These are phyloP conservation scores for Sordariomycetes sp. DNA, from an alignment of 2,329 filamentous ascomycete genomes.

Conservation along the genomic window DNA sequence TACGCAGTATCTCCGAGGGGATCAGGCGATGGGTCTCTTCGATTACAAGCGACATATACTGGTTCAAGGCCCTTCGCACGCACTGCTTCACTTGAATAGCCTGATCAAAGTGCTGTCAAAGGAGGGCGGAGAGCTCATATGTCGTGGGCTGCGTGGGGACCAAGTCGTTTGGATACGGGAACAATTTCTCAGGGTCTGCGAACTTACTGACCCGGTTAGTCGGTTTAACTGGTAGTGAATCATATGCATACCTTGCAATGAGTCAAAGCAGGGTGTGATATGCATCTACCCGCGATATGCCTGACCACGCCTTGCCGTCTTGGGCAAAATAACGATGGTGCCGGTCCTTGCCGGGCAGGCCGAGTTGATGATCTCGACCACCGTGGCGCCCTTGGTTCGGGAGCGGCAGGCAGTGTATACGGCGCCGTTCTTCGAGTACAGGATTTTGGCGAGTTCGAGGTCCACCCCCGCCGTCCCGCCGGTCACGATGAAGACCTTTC, in stretches of 20 bases:
- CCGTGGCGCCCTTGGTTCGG: conserved; percentile 23
- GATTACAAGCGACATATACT: conserved; percentile 9
- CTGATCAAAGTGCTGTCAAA: conserved; percentile 6
- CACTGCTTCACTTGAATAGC: conserved; percentile 8
- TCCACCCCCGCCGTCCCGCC: conserved; percentile 27
- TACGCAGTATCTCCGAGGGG: conserved; percentile 7
- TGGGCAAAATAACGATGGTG: too few species aligned
- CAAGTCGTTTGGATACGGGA: conserved; percentile 5
- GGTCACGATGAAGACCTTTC: conserved; percentile 45
- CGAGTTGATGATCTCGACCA: conserved; percentile 29
- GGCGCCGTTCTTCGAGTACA: conserved; percentile 38
- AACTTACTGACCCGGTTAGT: conserved; percentile 1
- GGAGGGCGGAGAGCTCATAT: conserved; percentile 3
- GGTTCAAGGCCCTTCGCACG: conserved; percentile 10
- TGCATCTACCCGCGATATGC: too few species aligned
- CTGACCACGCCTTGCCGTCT: too few species aligned
- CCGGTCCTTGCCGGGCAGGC: conserved; percentile 20
- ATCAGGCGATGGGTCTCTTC: conserved; percentile 6
- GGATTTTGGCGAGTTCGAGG: conserved; percentile 35
- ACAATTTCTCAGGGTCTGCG: conserved; percentile 5
- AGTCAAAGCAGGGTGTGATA: too few species aligned
- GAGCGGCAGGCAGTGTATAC: conserved; percentile 40
- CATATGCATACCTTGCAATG: too few species aligned
- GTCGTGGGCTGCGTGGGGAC: conserved; percentile 3
- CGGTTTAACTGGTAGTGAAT: neutral